These are phyloP conservation scores for Eucalyptus caleyi DNA, from an alignment of 345 rosid genomes.

Conservation along the genomic window DNA sequence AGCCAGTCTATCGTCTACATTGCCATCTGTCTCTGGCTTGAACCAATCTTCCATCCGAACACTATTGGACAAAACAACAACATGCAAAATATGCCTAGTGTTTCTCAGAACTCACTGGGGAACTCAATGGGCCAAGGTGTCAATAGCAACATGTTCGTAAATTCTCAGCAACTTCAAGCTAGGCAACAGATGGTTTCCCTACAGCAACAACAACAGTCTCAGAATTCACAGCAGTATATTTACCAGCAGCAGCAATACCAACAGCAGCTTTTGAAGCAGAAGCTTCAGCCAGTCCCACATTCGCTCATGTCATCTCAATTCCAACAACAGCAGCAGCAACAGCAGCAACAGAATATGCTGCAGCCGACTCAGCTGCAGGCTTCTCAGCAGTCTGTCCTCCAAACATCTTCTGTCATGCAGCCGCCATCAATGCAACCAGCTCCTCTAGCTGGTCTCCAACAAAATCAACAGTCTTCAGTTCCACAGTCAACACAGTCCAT, in stretches of 20 bases:
- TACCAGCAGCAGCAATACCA: conserved; percentile 50
- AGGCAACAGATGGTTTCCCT: conserved; percentile 56
- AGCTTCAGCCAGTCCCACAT: conserved; percentile 47
- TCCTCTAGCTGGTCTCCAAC: conserved; percentile 47
- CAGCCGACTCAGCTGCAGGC: conserved; percentile 65
- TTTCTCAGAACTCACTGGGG: conserved; percentile 53
- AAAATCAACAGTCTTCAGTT: conserved; percentile 18
- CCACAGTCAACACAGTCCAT: no score
- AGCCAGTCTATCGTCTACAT: conserved; percentile 45
- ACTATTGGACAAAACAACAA: conserved; percentile 36
- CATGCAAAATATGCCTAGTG: conserved; percentile 59
- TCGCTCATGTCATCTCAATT: conserved; percentile 51
- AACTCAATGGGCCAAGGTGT: conserved; percentile 48
- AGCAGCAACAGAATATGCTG: conserved; percentile 39
- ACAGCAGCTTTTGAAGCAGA: conserved; percentile 55
- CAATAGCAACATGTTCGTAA: conserved; percentile 38
- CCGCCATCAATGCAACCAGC: conserved; percentile 43
- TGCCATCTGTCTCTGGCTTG: conserved; percentile 48
- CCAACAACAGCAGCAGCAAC: conserved; percentile 29
- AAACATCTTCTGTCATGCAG: conserved; percentile 58
- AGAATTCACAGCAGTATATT: conserved; percentile 41
- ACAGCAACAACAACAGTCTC: conserved; percentile 64
- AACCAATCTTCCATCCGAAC: conserved; percentile 35
- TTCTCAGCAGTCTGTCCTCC: conserved; percentile 63
- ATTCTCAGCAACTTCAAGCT: conserved; percentile 55